Percentiles rank a stretch among this genome's conserved stretches.
Evolutionary conservation across 495 filamentous ascomycete genomes (phyloP).

Genomic region (Melanomma pulvis-pyrius): DNA sequence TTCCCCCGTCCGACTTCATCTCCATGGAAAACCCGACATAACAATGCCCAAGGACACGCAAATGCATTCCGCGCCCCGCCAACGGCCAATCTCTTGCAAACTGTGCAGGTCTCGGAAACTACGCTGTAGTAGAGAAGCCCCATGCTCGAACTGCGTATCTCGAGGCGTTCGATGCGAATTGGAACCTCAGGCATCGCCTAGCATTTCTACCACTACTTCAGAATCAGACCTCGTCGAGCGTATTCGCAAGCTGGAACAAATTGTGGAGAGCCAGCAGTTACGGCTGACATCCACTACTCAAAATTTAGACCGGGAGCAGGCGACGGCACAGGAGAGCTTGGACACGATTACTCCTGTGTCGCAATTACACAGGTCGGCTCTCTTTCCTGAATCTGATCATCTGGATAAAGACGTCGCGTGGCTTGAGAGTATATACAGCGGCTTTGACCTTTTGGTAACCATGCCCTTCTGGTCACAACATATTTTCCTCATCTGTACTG

Average conservation of each 20-base stretch:
- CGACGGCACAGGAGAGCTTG: neutral
- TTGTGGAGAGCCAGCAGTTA: constrained; percentile 1
- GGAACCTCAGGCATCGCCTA: neutral
- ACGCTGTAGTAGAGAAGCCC: constrained; percentile 38
- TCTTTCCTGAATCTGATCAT: constrained; percentile 1
- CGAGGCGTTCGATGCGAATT: constrained; percentile 12
- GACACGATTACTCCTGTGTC: neutral
- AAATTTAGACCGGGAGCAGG: neutral
- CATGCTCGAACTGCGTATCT: constrained; percentile 42
- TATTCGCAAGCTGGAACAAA: constrained; percentile 19
- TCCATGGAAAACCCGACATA: constrained; percentile 2
- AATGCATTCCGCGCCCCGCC: constrained; percentile 14
- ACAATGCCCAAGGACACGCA: constrained; percentile 28
- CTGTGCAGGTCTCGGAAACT: constrained; percentile 38
- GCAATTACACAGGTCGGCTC: neutral
- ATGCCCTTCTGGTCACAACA: neutral
- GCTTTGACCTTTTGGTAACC: constrained; percentile 9
- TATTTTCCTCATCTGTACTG: no score
- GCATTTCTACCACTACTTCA: neutral
- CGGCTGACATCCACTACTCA: neutral
- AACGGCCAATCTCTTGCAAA: constrained; percentile 26
- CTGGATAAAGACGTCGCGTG: constrained; percentile 26
- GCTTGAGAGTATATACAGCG: constrained; percentile 26
- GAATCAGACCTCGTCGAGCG: constrained; percentile 18
- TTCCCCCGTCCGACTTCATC: neutral